Evolutionary conservation across 768 basidiomycete species (phyloP).

Genomic region (Chalciporus sphaerocephalus): DNA sequence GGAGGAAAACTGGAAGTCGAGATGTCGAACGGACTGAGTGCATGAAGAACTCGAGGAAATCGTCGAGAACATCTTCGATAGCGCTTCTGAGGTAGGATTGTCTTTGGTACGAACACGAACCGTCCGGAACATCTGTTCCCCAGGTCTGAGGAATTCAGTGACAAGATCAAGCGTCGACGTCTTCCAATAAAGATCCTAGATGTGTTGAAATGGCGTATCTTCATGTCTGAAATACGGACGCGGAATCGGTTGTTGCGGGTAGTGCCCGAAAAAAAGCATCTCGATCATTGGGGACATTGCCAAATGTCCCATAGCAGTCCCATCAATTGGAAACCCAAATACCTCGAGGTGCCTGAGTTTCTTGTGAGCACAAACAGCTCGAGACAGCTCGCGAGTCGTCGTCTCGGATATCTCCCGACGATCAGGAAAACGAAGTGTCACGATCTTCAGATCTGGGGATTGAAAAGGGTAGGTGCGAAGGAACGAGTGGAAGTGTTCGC

Average conservation of each 20-base stretch:
- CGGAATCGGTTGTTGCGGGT: not conserved
- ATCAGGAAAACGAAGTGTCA: not conserved
- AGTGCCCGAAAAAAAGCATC: not conserved
- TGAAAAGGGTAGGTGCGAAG: conserved; percentile 6
- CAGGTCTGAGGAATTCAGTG: conserved; percentile 7
- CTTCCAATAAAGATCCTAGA: not conserved
- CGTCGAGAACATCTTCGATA: not conserved
- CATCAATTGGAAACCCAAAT: not conserved
- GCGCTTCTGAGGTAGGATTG: not conserved
- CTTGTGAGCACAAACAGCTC: conserved; percentile 2
- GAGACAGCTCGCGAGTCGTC: conserved; percentile 3
- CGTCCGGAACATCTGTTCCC: conserved; percentile 3
- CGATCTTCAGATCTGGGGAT: conserved; percentile 2
- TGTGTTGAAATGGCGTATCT: not conserved
- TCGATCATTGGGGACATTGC: conserved; percentile 8
- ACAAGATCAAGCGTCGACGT: conserved; percentile 6
- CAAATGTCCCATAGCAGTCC: conserved; percentile 3
- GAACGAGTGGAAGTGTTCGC: conserved; percentile 4
- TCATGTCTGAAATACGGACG: not conserved
- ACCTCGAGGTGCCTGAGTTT: not conserved
- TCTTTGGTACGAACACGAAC: not conserved
- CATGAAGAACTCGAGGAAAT: not conserved
- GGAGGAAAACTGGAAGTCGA: no score
- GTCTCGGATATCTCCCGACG: not conserved
- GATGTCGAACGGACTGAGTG: not conserved